phyloP scores from a whole-genome alignment of 2,329 filamentous ascomycete genomes.

The Botryotinia convoluta region DNA sequence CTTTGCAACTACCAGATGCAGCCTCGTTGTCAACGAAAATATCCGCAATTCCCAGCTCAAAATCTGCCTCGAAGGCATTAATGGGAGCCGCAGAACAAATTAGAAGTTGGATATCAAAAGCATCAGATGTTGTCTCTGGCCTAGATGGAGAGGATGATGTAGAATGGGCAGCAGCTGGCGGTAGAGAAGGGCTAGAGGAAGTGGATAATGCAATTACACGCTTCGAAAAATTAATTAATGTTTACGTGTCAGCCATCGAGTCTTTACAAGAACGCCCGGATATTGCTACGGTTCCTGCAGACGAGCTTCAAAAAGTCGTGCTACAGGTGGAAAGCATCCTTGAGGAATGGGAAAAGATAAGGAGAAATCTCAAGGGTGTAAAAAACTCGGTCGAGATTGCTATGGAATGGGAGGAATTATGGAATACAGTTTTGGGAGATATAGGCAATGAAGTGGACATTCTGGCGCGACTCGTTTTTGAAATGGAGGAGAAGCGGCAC shows the following conservation, averaged over 20 bases:
- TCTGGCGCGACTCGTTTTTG: slow-evolving; percentile 78
- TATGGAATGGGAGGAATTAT: slow-evolving; percentile 98
- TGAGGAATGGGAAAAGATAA: slow-evolving; percentile 79
- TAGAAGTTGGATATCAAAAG: slow-evolving; percentile 88
- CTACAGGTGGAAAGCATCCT: slow-evolving; percentile 87
- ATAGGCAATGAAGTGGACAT: slow-evolving; percentile 87
- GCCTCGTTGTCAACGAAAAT: slow-evolving; percentile 80
- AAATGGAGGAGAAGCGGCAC: slow-evolving; percentile 96
- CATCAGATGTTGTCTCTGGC: slow-evolving; percentile 81
- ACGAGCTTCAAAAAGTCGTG: slow-evolving; percentile 73
- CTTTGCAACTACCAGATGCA: slow-evolving; percentile 83
- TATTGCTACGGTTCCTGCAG: slow-evolving; percentile 65
- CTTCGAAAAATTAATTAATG: slow-evolving; percentile 86
- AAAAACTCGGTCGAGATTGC: slow-evolving; percentile 93
- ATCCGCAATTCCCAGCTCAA: slow-evolving; percentile 77
- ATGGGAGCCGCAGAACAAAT: slow-evolving; percentile 91
- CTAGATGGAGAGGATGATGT: slow-evolving; percentile 95
- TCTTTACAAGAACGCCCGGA: slow-evolving; percentile 78
- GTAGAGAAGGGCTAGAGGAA: slow-evolving; percentile 73
- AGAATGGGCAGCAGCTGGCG: slow-evolving; percentile 90
- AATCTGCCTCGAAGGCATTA: slow-evolving; percentile 77
- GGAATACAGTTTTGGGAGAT: slow-evolving; percentile 89
- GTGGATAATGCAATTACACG: slow-evolving; percentile 72
- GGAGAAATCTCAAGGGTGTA: slow-evolving; percentile 70
- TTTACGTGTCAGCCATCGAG: slow-evolving; percentile 93